phyloP scores from a whole-genome alignment of 441 rosid species.

The Pelargonium myrrhifolium region DNA sequence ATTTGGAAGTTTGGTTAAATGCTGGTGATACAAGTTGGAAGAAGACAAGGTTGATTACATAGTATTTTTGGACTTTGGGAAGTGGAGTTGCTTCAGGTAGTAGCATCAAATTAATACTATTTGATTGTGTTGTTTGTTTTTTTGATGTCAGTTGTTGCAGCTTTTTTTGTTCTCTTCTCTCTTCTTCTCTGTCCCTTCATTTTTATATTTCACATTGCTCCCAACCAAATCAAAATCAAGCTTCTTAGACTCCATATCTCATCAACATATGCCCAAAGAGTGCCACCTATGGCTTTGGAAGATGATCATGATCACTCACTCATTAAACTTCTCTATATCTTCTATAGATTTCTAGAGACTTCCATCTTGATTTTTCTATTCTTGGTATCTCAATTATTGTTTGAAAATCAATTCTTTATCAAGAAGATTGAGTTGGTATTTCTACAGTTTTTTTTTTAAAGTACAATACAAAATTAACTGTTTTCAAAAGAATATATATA shows the following conservation, averaged over 20 bases:
- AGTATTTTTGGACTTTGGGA: too few relatives aligned
- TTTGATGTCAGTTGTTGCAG: not conserved
- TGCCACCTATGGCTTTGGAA: not conserved
- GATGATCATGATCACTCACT: too few relatives aligned
- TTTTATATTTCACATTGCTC: constrained; percentile 3
- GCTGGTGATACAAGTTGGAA: not conserved
- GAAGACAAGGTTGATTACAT: not conserved
- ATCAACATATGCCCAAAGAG: not conserved
- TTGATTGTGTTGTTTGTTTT: too few relatives aligned
- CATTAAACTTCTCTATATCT: not conserved
- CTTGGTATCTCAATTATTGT: too few relatives aligned
- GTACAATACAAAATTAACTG: too few relatives aligned
- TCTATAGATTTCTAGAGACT: not conserved
- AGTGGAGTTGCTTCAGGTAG: too few relatives aligned
- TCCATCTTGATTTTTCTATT: not conserved
- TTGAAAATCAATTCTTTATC: too few relatives aligned
- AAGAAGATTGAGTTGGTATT: too few relatives aligned
- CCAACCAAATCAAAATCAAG: not conserved
- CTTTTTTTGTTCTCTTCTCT: not conserved
- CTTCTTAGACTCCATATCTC: not conserved
- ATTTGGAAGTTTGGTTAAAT: not conserved
- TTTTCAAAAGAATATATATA: too few relatives aligned
- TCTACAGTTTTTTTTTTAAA: too few relatives aligned
- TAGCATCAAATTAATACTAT: too few relatives aligned
- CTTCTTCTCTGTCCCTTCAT: not conserved